Conservation (phyloP, 2,329 filamentous ascomycete species). For the Raffaelea deltoideospora region DNA sequence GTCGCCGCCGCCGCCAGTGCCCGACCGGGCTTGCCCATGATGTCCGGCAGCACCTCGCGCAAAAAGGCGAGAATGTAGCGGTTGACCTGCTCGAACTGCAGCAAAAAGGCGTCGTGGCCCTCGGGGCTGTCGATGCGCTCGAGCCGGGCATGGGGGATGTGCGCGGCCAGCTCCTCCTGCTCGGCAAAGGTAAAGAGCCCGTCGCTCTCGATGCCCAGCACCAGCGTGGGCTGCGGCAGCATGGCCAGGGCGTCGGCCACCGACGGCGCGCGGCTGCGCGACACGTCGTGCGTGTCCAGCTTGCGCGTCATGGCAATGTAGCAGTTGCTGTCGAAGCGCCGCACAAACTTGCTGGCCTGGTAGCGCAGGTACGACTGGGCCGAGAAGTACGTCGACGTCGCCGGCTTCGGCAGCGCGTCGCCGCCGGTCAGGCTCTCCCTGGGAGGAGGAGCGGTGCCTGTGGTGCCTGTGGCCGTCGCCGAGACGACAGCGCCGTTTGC, state of each 20-base stretch:
- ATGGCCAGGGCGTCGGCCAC: conserved; percentile 62
- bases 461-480: conserved; percentile 13
- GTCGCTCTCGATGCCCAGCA: conserved; percentile 89
- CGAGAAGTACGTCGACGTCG: conserved; percentile 80
- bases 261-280: conserved; percentile 52
- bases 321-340: conserved; percentile 94
- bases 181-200: conserved; percentile 95
- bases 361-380: conserved; percentile 96
- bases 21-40: conserved; percentile 47
- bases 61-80: conserved; percentile 72
- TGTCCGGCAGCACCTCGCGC: conserved; percentile 67
- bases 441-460: conserved; percentile 24
- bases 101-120: conserved; percentile 87
- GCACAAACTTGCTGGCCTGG: conserved; percentile 92
- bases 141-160: conserved; percentile 62
- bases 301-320: conserved; percentile 98
- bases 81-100: conserved; percentile 98
- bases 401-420: conserved; percentile 34
- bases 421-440: conserved; percentile 33
- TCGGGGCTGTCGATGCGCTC: conserved; percentile 87
- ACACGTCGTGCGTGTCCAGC: conserved; percentile 92
- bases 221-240: conserved; percentile 78
- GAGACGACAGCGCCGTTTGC: neutral
- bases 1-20: neutral
- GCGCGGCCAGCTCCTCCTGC: conserved; percentile 77